Base-by-base conservation (phyloP, 2,329 filamentous ascomycete genomes). In the Ascomycota sp. region DNA sequence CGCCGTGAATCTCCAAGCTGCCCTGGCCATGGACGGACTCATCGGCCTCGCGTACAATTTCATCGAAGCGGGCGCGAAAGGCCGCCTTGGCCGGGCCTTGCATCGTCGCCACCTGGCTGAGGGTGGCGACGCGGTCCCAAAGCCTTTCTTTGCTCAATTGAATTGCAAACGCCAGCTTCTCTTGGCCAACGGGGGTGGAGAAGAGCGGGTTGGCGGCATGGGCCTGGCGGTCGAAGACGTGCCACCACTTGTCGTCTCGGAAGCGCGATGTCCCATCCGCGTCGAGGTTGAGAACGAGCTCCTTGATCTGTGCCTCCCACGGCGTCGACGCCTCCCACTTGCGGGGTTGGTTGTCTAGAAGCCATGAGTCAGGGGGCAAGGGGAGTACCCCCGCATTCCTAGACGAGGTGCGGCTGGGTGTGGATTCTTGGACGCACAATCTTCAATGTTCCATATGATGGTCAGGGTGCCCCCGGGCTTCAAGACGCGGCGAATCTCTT, bases 391-490 rank as follows among this genome's bases (percentile, higher is more conserved):
- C n/a, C n/a, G n/a, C n/a, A n/a, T n/a, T n/a, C n/a, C n/a, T n/a
- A n/a, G n/a, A n/a, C n/a, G n/a, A n/a, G n/a, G n/a, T n/a, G n/a
- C n/a, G n/a, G n/a, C n/a, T n/a, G n/a, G n/a, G n/a, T n/a, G n/a
- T n/a, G n/a, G n/a, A n/a, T n/a, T n/a, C n/a, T n/a, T n/a, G n/a
- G n/a, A n/a, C n/a, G n/a, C n/a, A 74, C 73, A 79, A 38, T 77
- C 70, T 45, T 80, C 75, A 34, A 74, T 56, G 40, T 80, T 81
- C 76, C 77, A 82, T 31, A 82, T 71, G 46, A 78, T 48, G 10
- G 69, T 75, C 20, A 82, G 55, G 20, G 58, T 57, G 6, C 64
- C 65, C 6, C 61, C 62, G 1, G 69, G 69, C 41, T 63, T 64
- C 28, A 82, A 50, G 0, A 76, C 62, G 28, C 75, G 64, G 38